Percentiles rank a stretch among this genome's conserved stretches.
phyloP scores from a whole-genome alignment of 78 protist species.

The Trichosphaerium sp. region DNA sequence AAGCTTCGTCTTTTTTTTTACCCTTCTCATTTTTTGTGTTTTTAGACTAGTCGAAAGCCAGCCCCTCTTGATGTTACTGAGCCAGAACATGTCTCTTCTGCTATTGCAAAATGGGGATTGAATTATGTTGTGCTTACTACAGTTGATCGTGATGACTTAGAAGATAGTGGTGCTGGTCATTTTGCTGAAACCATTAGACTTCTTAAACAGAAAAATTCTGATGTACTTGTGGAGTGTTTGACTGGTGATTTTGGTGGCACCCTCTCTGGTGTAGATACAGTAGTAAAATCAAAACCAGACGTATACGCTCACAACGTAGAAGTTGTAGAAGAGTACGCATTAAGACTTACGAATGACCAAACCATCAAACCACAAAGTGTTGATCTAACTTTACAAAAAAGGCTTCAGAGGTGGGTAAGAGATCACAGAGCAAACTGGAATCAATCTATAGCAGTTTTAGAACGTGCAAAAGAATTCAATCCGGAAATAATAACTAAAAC shows the following conservation, averaged over 20 bases:
- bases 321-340: background rate
- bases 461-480: conserved; percentile 35
- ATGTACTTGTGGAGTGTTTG: conserved; percentile 61
- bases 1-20: background rate
- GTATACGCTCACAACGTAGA: conserved; percentile 87
- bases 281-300: conserved; percentile 67
- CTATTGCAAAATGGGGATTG: conserved; percentile 64
- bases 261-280: conserved; percentile 1
- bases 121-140: conserved; percentile 83
- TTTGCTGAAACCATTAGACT: conserved; percentile 45
- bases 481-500: conserved; percentile 69
- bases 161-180: conserved; percentile 74
- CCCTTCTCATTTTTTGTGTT: background rate
- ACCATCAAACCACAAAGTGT: conserved; percentile 22
- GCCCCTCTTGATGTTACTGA: conserved; percentile 76
- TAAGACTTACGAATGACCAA: conserved; percentile 2
- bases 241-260: conserved; percentile 67
- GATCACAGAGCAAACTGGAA: conserved; percentile 74
- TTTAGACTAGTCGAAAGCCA: conserved; percentile 33
- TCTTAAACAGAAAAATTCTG: conserved; percentile 34
- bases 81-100: conserved; percentile 60
- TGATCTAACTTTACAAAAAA: no score
- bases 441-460: conserved; percentile 70
- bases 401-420: conserved; percentile 38
- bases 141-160: conserved; percentile 84